Conservation (phyloP, 73 alveolate genomes). For the Effrenium voratum region DNA sequence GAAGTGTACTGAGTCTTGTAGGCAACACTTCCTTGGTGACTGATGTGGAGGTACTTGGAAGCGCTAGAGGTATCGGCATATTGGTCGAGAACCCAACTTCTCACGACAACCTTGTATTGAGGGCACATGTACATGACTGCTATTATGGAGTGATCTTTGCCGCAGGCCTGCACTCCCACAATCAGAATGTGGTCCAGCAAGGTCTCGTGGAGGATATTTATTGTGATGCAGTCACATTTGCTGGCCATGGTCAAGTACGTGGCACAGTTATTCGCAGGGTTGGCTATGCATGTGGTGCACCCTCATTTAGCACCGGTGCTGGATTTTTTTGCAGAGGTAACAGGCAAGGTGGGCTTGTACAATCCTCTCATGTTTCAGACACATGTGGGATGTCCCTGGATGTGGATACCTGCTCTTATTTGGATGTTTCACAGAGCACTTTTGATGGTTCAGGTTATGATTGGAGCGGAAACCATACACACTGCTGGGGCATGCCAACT, state of each 20-base stretch:
- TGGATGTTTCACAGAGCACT: slow-evolving; percentile 33
- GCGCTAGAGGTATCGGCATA: slow-evolving; percentile 18
- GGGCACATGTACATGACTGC: slow-evolving; percentile 27
- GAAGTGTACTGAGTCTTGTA: slow-evolving; percentile 10
- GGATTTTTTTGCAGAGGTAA: slow-evolving; percentile 72
- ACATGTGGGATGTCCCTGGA: slow-evolving; percentile 80
- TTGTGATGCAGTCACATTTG: slow-evolving; percentile 66
- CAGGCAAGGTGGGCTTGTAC: slow-evolving; percentile 18
- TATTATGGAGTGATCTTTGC: slow-evolving; percentile 45
- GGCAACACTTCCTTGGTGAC: slow-evolving; percentile 10
- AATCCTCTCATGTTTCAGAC: slow-evolving; percentile 15
- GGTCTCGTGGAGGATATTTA: slow-evolving; percentile 14
- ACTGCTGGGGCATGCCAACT: slow-evolving; percentile 71
- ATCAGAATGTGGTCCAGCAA: slow-evolving; percentile 11
- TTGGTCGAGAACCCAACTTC: slow-evolving; percentile 60
- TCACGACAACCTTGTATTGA: slow-evolving; percentile 1
- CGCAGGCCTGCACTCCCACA: slow-evolving; percentile 43
- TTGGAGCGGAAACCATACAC: slow-evolving; percentile 38
- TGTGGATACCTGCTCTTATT: slow-evolving; percentile 21
- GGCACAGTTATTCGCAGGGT: slow-evolving; percentile 16
- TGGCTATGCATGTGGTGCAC: slow-evolving; percentile 67
- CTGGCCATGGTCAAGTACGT: slow-evolving; percentile 47
- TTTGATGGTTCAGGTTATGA: slow-evolving; percentile 34
- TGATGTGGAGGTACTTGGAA: slow-evolving; percentile 23
- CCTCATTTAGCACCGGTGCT: slow-evolving; percentile 8